Base-by-base conservation (phyloP, 441 rosid genomes). In the Adansonia grandidieri region DNA sequence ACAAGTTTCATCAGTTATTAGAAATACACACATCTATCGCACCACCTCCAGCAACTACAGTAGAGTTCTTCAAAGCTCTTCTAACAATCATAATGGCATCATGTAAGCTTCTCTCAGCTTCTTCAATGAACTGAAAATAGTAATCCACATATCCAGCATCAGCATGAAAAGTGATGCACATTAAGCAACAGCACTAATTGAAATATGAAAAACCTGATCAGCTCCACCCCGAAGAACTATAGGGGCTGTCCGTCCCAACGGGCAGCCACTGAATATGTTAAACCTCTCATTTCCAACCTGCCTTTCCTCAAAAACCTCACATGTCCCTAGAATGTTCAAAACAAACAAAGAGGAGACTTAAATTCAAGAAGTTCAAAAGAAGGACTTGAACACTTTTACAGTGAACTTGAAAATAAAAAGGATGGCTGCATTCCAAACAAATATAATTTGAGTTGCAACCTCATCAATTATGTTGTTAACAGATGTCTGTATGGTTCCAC, bases 161-260 rank as follows among this genome's bases (percentile, higher is more conserved):
- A 80, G 68, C 4, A 75, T 14, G 47, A 64, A 74, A 76, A 64
- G n/a, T 47, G 47, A 74, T 74, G 76, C n/a, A 76, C 32, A 7
- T 28, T 9, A 64, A 73, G 53, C 28, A 42, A 71, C 15, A 40
- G 15, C 14, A 15, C 10, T 57, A 66, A 68, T 70, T 75, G 73
- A 77, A 79, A 70, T 50, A 70, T 37, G 28, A 66, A 71, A 86
- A 80, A 94, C 99, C 98, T 97, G 99, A 89, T 95, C 98, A 78
- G 99, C 99, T 82, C 99, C 98, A 84, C 98, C 99, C 76, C 99
- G 99, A 84, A 97, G 97, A 84, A 97, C 98, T 67, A 97, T 92
- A 54, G 99, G 95, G 17, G 99, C 99, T 45, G 99, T 97, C 56
- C 1, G 83, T 80, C 97, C 98, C n/a, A 93, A 92, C 70, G 97